Percentiles rank a stretch among this genome's conserved stretches.
Evolutionary conservation across 2,329 filamentous ascomycete species (phyloP).

Genomic region (Chaetothyriales sp.): DNA sequence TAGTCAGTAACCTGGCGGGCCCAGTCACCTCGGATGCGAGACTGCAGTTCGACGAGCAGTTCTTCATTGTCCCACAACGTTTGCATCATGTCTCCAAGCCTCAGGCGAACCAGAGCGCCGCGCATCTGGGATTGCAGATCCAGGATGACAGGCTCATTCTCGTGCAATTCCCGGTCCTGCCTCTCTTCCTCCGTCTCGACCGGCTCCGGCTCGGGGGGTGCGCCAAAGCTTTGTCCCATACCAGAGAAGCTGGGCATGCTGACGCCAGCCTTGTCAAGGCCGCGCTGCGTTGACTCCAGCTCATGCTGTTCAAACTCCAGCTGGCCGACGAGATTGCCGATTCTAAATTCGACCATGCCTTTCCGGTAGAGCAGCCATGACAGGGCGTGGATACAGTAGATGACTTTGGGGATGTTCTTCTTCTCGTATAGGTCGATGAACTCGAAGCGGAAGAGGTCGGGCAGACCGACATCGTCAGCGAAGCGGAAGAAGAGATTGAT

Average conservation of each 20-base stretch:
- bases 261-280: constrained; percentile 83
- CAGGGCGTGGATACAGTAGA: constrained; percentile 93
- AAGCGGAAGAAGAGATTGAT: constrained; percentile 94
- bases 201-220: constrained; percentile 58
- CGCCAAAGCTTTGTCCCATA: constrained; percentile 89
- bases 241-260: constrained; percentile 97
- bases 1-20: constrained; percentile 70
- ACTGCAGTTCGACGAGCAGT: constrained; percentile 64
- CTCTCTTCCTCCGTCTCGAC: constrained; percentile 81
- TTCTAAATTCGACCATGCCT: constrained; percentile 86
- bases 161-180: constrained; percentile 63
- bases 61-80: constrained; percentile 74
- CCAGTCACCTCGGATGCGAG: constrained; percentile 75
- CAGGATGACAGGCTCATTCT: constrained; percentile 54
- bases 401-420: constrained; percentile 98
- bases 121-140: constrained; percentile 80
- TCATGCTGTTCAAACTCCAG: constrained; percentile 97
- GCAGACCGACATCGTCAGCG: constrained; percentile 76
- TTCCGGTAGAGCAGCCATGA: constrained; percentile 96
- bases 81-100: constrained; percentile 72
- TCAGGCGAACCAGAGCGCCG: constrained; percentile 62
- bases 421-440: constrained; percentile 97
- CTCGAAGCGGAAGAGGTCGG: constrained; percentile 92
- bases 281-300: constrained; percentile 90
- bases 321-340: constrained; percentile 91